phyloP scores from a whole-genome alignment of 164 flowering plant species.

The Dillenia turbinata region DNA sequence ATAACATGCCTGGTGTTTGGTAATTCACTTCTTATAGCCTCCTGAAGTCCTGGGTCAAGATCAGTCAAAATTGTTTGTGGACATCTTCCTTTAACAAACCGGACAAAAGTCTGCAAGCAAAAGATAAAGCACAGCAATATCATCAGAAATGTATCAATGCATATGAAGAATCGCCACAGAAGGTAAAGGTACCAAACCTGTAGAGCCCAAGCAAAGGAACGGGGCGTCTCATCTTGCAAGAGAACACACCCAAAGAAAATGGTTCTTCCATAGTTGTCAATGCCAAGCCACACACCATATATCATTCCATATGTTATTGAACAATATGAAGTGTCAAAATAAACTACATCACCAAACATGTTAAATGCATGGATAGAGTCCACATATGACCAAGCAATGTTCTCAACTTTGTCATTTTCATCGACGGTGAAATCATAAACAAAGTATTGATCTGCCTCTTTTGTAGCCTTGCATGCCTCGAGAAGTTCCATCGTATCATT shows the following conservation, averaged over 20 bases:
- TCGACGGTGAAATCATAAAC: conserved; percentile 47
- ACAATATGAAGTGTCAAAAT: conserved; percentile 44
- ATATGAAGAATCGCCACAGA: conserved; percentile 1
- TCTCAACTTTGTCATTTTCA: conserved; percentile 52
- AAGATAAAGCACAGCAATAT: conserved; percentile 5
- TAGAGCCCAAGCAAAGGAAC: conserved; percentile 60
- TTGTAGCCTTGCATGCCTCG: conserved; percentile 48
- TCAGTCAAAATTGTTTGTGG: conserved; percentile 67
- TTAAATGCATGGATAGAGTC: conserved; percentile 35
- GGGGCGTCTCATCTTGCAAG: conserved; percentile 51
- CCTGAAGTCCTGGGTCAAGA: conserved; percentile 48
- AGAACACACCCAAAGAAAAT: conserved; percentile 54
- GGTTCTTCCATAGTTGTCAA: conserved; percentile 52
- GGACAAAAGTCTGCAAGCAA: conserved; percentile 40
- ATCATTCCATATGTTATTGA: conserved; percentile 61
- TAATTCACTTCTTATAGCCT: conserved; percentile 43
- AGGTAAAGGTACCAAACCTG: conserved; percentile 31
- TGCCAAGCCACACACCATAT: conserved; percentile 64
- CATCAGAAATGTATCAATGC: background rate
- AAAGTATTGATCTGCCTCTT: conserved; percentile 44
- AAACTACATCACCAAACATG: conserved; percentile 55
- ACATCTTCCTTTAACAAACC: conserved; percentile 52
- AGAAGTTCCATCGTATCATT: conserved; percentile 55
- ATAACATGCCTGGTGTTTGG: conserved; percentile 57
- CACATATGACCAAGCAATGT: conserved; percentile 63